phyloP scores from a whole-genome alignment of 1,284 basidiomycete genomes.

The Boletus semigastroideus region DNA sequence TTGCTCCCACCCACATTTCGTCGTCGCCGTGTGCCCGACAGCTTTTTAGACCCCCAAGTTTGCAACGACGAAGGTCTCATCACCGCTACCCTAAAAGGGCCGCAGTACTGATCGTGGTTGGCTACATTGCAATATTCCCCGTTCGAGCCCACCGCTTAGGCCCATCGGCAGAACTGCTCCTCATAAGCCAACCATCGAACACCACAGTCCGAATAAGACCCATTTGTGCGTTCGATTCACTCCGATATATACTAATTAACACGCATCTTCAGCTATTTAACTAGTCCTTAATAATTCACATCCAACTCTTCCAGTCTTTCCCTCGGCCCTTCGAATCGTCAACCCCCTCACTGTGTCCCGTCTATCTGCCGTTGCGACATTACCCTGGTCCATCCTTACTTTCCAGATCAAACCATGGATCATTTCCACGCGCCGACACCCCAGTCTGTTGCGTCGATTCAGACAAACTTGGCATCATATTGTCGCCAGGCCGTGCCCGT shows the following conservation, averaged over 20 bases:
- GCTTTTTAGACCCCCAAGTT: not conserved
- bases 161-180: slow-evolving; percentile 3
- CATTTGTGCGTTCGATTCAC: slow-evolving; percentile 13
- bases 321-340: not conserved
- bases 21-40: not conserved
- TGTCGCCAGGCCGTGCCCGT: slow-evolving; percentile 17
- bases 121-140: slow-evolving; percentile 14
- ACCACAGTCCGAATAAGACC: slow-evolving; percentile 10
- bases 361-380: not conserved
- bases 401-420: slow-evolving; percentile 23
- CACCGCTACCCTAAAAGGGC: not conserved
- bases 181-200: not conserved
- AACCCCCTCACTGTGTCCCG: not conserved
- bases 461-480: slow-evolving; percentile 16
- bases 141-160: slow-evolving; percentile 11
- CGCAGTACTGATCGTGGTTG: slow-evolving; percentile 7
- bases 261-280: slow-evolving; percentile 10
- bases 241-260: slow-evolving; percentile 4
- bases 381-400: not conserved
- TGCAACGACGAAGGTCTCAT: not conserved
- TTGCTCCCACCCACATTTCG: not conserved
- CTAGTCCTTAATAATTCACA: not conserved
- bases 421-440: slow-evolving; percentile 24
- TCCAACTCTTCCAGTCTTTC: not conserved
- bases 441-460: slow-evolving; percentile 12